Evolutionary conservation across 805 yeast genomes (phyloP).

Genomic region (Teunomyces funiuensis): DNA sequence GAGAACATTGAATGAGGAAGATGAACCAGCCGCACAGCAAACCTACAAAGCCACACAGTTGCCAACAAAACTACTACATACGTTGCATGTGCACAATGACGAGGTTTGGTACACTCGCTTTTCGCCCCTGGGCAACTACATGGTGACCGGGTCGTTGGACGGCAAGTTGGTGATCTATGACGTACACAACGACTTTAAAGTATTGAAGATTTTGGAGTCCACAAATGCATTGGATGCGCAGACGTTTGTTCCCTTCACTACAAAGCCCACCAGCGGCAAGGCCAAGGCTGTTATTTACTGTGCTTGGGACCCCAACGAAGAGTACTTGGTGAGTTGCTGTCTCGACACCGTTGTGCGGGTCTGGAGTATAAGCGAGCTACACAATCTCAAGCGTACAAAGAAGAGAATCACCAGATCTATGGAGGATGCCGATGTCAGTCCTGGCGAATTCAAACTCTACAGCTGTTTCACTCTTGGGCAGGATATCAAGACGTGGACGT

Average conservation of each 20-base stretch:
- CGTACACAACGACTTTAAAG: conserved; percentile 44
- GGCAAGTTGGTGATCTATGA: conserved; percentile 64
- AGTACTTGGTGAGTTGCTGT: conserved; percentile 65
- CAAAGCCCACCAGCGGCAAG: conserved; percentile 26
- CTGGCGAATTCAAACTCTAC: conserved; percentile 19
- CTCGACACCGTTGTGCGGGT: conserved; percentile 68
- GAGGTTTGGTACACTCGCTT: conserved; percentile 86
- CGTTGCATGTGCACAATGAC: conserved; percentile 51
- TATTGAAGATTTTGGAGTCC: conserved; percentile 29
- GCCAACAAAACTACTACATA: conserved; percentile 49
- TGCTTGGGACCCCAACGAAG: conserved; percentile 76
- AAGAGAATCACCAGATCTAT: conserved; percentile 28
- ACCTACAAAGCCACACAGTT: conserved; percentile 23
- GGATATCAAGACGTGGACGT: conserved; percentile 42
- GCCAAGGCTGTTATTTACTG: conserved; percentile 59
- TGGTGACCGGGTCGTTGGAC: conserved; percentile 80
- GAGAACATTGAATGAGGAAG: conserved; percentile 13
- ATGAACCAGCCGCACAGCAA: too few relatives aligned
- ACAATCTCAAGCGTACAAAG: conserved; percentile 12
- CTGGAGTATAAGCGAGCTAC: conserved; percentile 56
- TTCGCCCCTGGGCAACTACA: conserved; percentile 70
- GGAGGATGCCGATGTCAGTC: conserved; percentile 14
- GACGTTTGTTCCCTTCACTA: conserved; percentile 25
- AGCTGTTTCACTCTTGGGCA: conserved; percentile 43
- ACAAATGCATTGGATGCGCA: conserved; percentile 23